Base-by-base conservation (phyloP, 192 early-diverging fungal species). In the Coemansia sp. region DNA sequence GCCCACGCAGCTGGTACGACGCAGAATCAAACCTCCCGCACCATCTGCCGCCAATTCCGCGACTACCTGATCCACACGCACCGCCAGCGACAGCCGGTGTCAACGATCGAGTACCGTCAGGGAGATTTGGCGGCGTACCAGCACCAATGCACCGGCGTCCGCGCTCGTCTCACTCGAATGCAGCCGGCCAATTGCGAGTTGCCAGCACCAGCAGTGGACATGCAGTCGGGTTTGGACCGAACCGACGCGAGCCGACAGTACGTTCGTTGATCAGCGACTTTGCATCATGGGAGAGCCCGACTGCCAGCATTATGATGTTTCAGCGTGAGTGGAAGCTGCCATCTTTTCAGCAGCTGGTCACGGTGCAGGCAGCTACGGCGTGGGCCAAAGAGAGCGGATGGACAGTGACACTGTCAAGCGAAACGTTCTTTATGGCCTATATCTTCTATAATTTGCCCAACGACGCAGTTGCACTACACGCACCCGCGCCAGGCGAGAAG, bases 301-400 rank as follows among this genome's bases (percentile, higher is more conserved):
- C 78, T 2, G 69, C 78, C 4, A 81, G 78, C 52, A 69, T 81
- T 8, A 81, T 81, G 78, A 81, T 81, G 78, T 81, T 81, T 63
- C 78, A 81, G 66, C 72, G 78, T 58, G 78, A 81, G 61, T 81
- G 78, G 78, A 81, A 75, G 66, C 78, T 81, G 65, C 78, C 78
- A 47, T 81, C 78, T 45, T 81, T 81, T 62, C 78, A 81, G 51
- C 78, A 81, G 63, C 57, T 81, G 6, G 64, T 81, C 19, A 72
- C 65, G 11, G 65, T 75, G 43, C 78, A 73, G 59, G 57, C 69
- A 2, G 65, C 78, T 1, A 69, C 72, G 15, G 61, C 72, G 23
- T 81, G 78, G 78, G 78, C 78, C 2, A 75, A 73, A 21, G 73
- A 67, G 41, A 55, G 58, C 43, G 72, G 78, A 1, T 81, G 78